Base-by-base conservation (phyloP, 208 protist genomes). In the Crithidia brevicula region DNA sequence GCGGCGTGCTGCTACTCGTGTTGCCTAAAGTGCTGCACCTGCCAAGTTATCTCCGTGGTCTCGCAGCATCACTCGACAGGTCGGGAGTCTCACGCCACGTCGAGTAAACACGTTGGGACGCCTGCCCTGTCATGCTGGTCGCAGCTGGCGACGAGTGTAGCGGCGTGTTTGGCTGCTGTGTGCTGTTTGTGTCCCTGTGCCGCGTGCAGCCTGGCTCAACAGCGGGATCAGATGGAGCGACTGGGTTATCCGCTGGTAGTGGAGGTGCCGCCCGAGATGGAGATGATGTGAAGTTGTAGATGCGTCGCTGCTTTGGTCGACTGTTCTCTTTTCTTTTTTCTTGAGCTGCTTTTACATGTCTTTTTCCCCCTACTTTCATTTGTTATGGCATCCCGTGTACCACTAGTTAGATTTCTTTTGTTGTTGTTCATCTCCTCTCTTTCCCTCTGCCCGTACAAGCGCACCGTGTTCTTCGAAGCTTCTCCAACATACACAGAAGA, bases 171-270 rank as follows among this genome's bases (percentile, higher is more conserved):
- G 15, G 77, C 70, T 18, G 81, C 79, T 33, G 49, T 67, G 51
- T 81, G 58, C 38, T 87, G 81, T 28, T 47, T 81, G 18, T 81
- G 51, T 16, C 73, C 72, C 4, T 83, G 77, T 49, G 69, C 77
- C 1, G 38, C 70, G 23, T 83, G 72, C 53, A 68, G 53, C 13
- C n/a, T 86, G 43, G 81, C 81, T 7, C 81, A 86, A 63, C 76
- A 86, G 38, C 64, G 63, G 25, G 81, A 86, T 50, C 76, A 79
- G 46, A 42, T 83, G 46, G 57, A 71, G 49, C 57, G 77, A 16
- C 67, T 70, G 3, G 77, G 81, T 2, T 87, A 72, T 38, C 81
- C 77, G 23, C 69, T 79, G 16, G 61, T 76, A 38, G 49, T 76
- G 38, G 28, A 66, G 27, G 36, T 65, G 30, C 70, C 70, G 18